These are phyloP conservation scores for Puccinia triticina DNA, from an alignment of 1,284 basidiomycete species.

Conservation along the genomic window DNA sequence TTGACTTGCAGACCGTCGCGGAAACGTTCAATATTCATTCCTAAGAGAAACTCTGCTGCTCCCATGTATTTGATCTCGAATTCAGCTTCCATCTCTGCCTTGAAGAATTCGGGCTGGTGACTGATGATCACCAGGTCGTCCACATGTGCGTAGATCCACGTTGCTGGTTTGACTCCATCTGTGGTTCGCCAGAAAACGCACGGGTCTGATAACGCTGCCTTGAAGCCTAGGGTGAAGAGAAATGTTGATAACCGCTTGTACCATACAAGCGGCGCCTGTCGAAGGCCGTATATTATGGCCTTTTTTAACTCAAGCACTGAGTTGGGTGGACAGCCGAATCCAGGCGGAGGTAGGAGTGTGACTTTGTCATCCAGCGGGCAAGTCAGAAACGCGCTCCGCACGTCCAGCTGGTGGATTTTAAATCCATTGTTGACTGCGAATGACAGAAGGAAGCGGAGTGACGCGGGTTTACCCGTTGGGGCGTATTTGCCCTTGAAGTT, in stretches of 20 bases:
- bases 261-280: no score
- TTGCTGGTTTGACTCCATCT: background rate
- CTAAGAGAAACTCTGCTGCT: no score
- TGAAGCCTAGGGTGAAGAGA: background rate
- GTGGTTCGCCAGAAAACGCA: background rate
- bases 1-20: no score
- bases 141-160: slow-evolving; percentile 3
- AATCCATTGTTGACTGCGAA: no score
- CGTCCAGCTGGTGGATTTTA: no score
- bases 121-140: slow-evolving; percentile 15
- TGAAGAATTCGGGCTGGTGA: background rate
- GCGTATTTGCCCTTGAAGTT: slow-evolving; percentile 51
- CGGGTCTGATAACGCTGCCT: background rate
- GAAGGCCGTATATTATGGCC: no score
- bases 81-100: background rate
- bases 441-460: slow-evolving; percentile 43
- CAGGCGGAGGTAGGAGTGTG: no score
- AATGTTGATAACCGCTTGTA: background rate
- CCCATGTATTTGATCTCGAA: background rate
- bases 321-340: no score
- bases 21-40: no score
- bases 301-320: no score
- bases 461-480: slow-evolving; percentile 29
- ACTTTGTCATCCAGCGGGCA: no score
- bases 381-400: no score